These are phyloP conservation scores for Phanerochaete sordida DNA, from an alignment of 768 basidiomycete genomes.

Conservation along the genomic window DNA sequence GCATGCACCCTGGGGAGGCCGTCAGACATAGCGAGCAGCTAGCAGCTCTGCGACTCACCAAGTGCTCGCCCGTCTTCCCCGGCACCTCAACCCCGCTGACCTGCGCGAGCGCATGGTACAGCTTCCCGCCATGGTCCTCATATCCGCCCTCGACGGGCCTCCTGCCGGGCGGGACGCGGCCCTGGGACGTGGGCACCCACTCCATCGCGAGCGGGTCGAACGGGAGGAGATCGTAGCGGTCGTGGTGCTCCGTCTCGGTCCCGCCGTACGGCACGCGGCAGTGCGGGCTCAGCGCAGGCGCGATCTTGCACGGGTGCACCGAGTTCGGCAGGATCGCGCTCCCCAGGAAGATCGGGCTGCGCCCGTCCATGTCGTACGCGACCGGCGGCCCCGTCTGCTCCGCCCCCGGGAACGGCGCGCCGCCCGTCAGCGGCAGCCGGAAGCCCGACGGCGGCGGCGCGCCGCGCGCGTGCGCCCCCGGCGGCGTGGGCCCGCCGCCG, in stretches of 20 bases:
- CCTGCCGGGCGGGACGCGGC: conserved; percentile 54
- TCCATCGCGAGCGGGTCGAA: conserved; percentile 69
- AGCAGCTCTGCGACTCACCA: conserved; percentile 38
- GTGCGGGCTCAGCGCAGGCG: conserved; percentile 47
- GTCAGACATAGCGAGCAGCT: background rate
- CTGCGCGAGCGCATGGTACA: conserved; percentile 63
- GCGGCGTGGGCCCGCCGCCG: conserved; percentile 2
- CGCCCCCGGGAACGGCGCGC: conserved; percentile 38
- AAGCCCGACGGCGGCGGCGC: conserved; percentile 64
- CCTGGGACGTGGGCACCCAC: conserved; percentile 61
- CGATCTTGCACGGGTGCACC: conserved; percentile 85
- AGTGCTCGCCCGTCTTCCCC: conserved; percentile 69
- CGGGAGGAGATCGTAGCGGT: conserved; percentile 74
- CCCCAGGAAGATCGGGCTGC: conserved; percentile 64
- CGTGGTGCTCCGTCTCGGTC: conserved; percentile 53
- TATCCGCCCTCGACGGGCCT: conserved; percentile 71
- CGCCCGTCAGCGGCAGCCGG: conserved; percentile 52
- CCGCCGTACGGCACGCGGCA: conserved; percentile 65
- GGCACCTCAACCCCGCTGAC: conserved; percentile 58
- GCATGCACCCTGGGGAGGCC: conserved; percentile 33
- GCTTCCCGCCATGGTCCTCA: conserved; percentile 59
- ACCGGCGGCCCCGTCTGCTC: conserved; percentile 40
- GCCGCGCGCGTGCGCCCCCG: conserved; percentile 5
- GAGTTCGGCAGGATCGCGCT: conserved; percentile 63
- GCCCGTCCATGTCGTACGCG: conserved; percentile 53